Evolutionary conservation across 768 basidiomycete genomes (phyloP), one percentile per base, ranked within the genome.

Genomic region (Chalciporus chontae): DNA sequence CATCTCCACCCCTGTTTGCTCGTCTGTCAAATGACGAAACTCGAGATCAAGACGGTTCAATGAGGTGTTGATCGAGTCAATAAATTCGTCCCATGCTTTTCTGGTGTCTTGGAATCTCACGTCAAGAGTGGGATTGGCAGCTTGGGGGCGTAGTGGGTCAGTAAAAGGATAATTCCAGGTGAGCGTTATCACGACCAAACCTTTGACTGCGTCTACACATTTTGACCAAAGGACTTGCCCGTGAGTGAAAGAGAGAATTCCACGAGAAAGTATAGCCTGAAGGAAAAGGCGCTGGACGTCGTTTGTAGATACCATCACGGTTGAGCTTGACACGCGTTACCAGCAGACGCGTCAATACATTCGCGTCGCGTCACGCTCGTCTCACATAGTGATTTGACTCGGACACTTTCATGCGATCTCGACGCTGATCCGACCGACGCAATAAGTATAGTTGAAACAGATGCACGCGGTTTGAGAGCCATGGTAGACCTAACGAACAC

Each of bases 201-300:
- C 79, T 72, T 79, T 78, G 39, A 90, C 85, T 0, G 82, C 79
- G 27, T 79, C 78, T 17, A 83, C 70, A 56, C 80, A 86, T 64
- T 83, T 84, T 52, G 72, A 69, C 82, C 85, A 90, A 15, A 93
- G 72, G 34, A 74, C 68, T 43, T 80, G 73, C 0, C 83, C 88
- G 3, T 90, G 75, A 18, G 76, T 75, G 41, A 73, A 74, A n/a
- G 88, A 81, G 5, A 93, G 65, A 8, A 82, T 67, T 14, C 84
- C 77, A 15, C 90, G 77, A 18, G 89, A 88, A 21, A 93, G 70
- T 18, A 91, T 69, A 0, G 87, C 81, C 54, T 94, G 91, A 17
- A 93, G 77, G 57, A 89, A 93, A 40, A 94, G 77, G 32, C 82
- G 79, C 54, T 82, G 80, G 4, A 88, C 83, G 63, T 91, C 87